Base-by-base conservation (phyloP, 2,329 filamentous ascomycete genomes). In the Aspergillus amoenus region DNA sequence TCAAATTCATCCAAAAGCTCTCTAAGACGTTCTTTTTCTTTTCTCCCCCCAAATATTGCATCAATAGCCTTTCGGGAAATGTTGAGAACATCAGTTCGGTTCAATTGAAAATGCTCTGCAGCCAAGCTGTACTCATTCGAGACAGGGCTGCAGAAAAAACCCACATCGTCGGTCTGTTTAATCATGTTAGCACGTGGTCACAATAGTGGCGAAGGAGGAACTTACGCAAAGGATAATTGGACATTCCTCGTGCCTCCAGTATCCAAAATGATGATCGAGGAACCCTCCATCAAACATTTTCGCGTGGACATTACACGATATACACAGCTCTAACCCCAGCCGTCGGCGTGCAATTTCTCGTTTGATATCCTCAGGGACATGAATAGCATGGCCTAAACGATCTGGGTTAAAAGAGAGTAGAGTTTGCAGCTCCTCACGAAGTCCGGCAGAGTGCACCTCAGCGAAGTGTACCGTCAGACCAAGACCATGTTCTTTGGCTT, bases 241-340 rank as follows among this genome's bases (percentile, higher is more conserved):
- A 50, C 83, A 84, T 2, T 82, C 80, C 22, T 80, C 80, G 5
- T 82, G 78, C 45, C 77, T 74, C 90, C 90, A 94, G 66, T 85
- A 81, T 13, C 87, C 86, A 73, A 94, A 92, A 76, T 94, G 90
- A 72, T 94, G 90, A 48, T 85, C 85, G 56, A 81, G 66, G 64
- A 82, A 83, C 1, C 85, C 83, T 0, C 88, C 88, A 1, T 79
- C 75, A 50, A 88, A 86, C 84, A 94, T 86, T 62, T 85, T 86
- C 2, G 88, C 88, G 63, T 88, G 84, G 2, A 94, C 89, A 66
- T 94, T 94, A 72, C 90, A 93, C 63, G 87, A 91, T 59, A 94
- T 75, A 60, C 90, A 94, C 39, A 94, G 70, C 73, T 94, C 90
- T 12, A 94, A 72, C 2, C 88, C 89, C 27, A 93, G 69, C 1